Evolutionary conservation across 495 filamentous ascomycete genomes (phyloP).

Genomic region (Tuber aestivum): DNA sequence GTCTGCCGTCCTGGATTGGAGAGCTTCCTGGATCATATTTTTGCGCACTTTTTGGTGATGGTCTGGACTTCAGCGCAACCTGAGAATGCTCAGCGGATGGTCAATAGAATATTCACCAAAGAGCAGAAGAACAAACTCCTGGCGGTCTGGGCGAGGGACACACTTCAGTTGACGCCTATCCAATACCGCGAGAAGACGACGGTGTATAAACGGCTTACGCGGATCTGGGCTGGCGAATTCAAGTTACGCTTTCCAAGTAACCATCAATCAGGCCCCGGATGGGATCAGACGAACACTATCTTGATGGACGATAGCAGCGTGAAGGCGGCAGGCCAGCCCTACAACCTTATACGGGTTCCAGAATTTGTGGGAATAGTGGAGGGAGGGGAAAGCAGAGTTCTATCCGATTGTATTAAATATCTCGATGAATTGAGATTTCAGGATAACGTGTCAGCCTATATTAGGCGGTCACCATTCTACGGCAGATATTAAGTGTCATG

Average conservation of each 20-base stretch:
- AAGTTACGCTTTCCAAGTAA: conserved; percentile 48
- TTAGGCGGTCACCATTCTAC: conserved; percentile 21
- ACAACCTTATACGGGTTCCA: conserved; percentile 72
- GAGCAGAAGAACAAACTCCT: conserved; percentile 50
- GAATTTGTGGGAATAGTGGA: conserved; percentile 56
- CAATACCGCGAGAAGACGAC: conserved; percentile 69
- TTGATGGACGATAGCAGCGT: conserved; percentile 75
- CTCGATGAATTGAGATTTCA: conserved; percentile 45
- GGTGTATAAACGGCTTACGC: conserved; percentile 76
- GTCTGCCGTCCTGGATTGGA: conserved; percentile 56
- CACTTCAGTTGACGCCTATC: conserved; percentile 55
- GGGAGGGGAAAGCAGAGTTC: conserved; percentile 1
- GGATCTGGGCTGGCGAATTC: conserved; percentile 62
- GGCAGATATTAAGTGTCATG: not conserved
- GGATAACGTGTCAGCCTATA: conserved; percentile 44
- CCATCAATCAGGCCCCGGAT: conserved; percentile 42
- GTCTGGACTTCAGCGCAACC: conserved; percentile 85
- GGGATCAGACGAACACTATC: conserved; percentile 81
- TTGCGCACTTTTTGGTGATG: conserved; percentile 66
- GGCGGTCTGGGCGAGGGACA: conserved; percentile 74
- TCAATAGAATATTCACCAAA: conserved; percentile 50
- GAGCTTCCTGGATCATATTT: conserved; percentile 61
- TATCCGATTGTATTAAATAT: conserved; percentile 37
- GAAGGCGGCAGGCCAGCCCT: conserved; percentile 77
- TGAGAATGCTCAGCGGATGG: conserved; percentile 61